A percentile compares a stretch with the other conserved stretches of the same genome.
Evolutionary conservation across 768 basidiomycete species (phyloP).

Genomic region (Trametopsis cervina): DNA sequence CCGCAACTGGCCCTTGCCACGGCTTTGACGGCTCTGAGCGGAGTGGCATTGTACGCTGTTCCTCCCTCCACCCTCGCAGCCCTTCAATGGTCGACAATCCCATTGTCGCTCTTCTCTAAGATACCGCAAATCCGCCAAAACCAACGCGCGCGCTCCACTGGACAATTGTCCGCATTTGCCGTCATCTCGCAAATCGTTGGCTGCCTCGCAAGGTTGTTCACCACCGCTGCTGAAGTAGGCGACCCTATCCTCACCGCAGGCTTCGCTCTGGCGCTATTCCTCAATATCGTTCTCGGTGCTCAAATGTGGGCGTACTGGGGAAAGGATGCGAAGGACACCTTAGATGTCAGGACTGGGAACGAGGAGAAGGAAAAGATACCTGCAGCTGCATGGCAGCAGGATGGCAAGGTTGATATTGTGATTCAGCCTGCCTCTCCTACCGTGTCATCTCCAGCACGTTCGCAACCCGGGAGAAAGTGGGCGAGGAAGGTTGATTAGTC

Average conservation of each 20-base stretch:
- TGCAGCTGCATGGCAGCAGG: conserved; percentile 9
- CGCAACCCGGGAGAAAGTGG: conserved; percentile 58
- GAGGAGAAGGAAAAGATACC: conserved; percentile 19
- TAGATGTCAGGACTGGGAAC: conserved; percentile 14
- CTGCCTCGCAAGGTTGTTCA: conserved; percentile 89
- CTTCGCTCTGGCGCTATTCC: conserved; percentile 71
- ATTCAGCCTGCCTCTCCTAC: conserved; percentile 37
- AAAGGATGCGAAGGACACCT: conserved; percentile 32
- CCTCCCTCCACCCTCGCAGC: conserved; percentile 49
- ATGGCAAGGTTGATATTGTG: conserved; percentile 35
- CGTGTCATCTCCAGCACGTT: conserved; percentile 33
- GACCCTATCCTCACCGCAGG: conserved; percentile 78
- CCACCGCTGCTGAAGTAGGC: conserved; percentile 83
- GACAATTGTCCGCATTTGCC: conserved; percentile 91
- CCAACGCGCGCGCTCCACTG: conserved; percentile 67
- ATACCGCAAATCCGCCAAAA: conserved; percentile 91
- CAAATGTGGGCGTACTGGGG: conserved; percentile 89
- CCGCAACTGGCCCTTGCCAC: conserved; percentile 27
- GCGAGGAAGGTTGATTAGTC: conserved; percentile 63
- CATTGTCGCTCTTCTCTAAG: conserved; percentile 88
- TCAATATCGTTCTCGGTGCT: conserved; percentile 78
- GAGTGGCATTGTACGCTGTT: conserved; percentile 38
- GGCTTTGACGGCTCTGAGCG: conserved; percentile 27
- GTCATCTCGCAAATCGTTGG: conserved; percentile 84
- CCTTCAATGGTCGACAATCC: conserved; percentile 82